Conservation (phyloP, 2,329 filamentous ascomycete genomes). For the Aspergillus piperis region DNA sequence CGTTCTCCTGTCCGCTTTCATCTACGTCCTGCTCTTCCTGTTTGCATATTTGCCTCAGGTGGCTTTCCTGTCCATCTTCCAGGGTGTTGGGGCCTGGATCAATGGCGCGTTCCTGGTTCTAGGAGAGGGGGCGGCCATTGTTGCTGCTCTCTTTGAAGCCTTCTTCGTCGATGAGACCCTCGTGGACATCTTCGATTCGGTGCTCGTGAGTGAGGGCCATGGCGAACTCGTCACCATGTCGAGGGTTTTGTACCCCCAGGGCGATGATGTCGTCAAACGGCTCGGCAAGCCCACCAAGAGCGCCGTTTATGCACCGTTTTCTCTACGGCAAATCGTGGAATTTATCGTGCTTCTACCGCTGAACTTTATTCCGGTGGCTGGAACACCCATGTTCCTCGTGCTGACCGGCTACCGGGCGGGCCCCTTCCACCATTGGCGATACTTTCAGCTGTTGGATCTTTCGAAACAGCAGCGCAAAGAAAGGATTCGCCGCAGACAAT, state of each 20-base stretch:
- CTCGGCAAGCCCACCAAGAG: constrained; percentile 77
- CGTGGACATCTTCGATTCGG: constrained; percentile 83
- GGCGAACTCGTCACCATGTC: constrained; percentile 68
- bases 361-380: constrained; percentile 82
- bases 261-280: constrained; percentile 71
- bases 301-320: constrained; percentile 85
- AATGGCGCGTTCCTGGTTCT: constrained; percentile 85
- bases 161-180: constrained; percentile 79
- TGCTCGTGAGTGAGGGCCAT: constrained; percentile 73
- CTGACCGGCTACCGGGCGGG: constrained; percentile 85
- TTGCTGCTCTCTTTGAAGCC: constrained; percentile 71
- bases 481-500: constrained; percentile 66
- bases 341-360: constrained; percentile 77
- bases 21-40: constrained; percentile 82
- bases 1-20: constrained; percentile 75
- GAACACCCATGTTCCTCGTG: constrained; percentile 81
- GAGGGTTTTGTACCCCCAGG: constrained; percentile 66
- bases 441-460: constrained; percentile 78
- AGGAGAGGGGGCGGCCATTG: constrained; percentile 62
- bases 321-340: constrained; percentile 84
- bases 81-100: constrained; percentile 82
- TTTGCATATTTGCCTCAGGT: constrained; percentile 89
- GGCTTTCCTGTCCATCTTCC: constrained; percentile 85
- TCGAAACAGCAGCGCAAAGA: constrained; percentile 71
- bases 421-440: constrained; percentile 86